Evolutionary conservation across 176 grass and related monocot species (phyloP), one percentile per base, ranked within the genome.

Genomic region (Cocos nucifera): DNA sequence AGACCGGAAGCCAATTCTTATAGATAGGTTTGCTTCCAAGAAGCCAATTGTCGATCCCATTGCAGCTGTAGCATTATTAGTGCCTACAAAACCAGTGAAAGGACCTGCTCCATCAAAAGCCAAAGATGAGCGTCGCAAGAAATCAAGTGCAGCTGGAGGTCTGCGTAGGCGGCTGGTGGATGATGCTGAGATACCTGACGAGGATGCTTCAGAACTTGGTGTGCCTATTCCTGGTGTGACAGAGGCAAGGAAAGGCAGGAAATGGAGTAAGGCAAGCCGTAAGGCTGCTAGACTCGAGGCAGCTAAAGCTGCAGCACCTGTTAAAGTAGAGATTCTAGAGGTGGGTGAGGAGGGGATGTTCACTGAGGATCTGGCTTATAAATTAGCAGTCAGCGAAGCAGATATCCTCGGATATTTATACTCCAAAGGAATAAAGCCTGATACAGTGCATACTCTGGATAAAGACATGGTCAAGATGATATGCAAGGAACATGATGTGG

Each of bases 301-400:
- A 50, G 77, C 77, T 59, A 77, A 86, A 78, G 89, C 64, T 74
- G 85, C 77, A 71, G 85, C 87, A 63, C 86, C 91, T 9, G 69
- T 96, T 56, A 97, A 77, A 81, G 92, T 87, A 2, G 92, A 97
- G 69, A 97, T 97, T 52, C 87, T 97, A 75, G 92, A 97, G 78
- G 87, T 97, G 54, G 84, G 83, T 49, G 80, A 87, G 65, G 92
- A 91, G 55, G 92, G 92, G 39, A 85, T 97, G 87, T 68, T 73
- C 23, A 74, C 81, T 58, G 92, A 91, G 49, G 78, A 88, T 48
- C 75, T 97, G 76, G 87, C 92, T 30, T 86, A 88, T 83, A 69
- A 81, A 17, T 82, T 97, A 69, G 92, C 87, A 62, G 57, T 87
- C 55, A 61, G 53, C 14, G 88, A 87, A 67, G 78, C 73, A 29